Evolutionary conservation across 768 basidiomycete genomes (phyloP).

Genomic region (Boletus insuetus): DNA sequence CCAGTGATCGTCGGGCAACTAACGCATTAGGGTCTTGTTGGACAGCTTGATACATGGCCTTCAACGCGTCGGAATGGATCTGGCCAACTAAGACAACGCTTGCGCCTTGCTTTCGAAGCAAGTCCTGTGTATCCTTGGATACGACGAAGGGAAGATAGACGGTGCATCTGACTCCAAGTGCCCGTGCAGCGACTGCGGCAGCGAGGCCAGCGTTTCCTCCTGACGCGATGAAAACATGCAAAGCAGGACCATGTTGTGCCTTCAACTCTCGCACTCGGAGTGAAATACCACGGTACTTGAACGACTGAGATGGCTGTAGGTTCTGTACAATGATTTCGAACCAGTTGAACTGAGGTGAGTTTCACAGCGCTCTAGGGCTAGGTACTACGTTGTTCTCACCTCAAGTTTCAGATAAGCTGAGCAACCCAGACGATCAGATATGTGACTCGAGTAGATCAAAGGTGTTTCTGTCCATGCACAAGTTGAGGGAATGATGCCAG

Average conservation of each 20-base stretch:
- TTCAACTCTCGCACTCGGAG: constrained; percentile 54
- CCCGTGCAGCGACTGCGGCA: constrained; percentile 58
- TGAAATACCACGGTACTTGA: constrained; percentile 74
- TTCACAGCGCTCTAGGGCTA: neutral
- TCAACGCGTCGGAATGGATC: constrained; percentile 56
- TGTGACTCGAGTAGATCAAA: constrained; percentile 54
- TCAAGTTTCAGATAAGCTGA: constrained; percentile 72
- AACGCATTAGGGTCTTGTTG: constrained; percentile 46
- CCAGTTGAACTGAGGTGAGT: neutral
- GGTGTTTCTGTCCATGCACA: constrained; percentile 63
- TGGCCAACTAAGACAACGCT: constrained; percentile 56
- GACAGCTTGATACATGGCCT: constrained; percentile 47
- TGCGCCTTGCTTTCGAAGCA: constrained; percentile 53
- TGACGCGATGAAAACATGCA: constrained; percentile 70
- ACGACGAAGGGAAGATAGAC: constrained; percentile 64
- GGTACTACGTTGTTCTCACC: constrained; percentile 34
- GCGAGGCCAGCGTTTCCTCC: constrained; percentile 83
- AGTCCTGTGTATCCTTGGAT: constrained; percentile 43
- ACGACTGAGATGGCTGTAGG: constrained; percentile 70
- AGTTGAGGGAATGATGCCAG: neutral
- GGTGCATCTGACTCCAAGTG: constrained; percentile 56
- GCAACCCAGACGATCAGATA: constrained; percentile 52
- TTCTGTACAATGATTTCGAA: constrained; percentile 43
- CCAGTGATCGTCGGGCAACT: neutral
- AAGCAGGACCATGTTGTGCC: constrained; percentile 45